A percentile compares a stretch with the other conserved stretches of the same genome.
Conservation (phyloP, 2,329 filamentous ascomycete species). For the Clathrospora elynae region DNA sequence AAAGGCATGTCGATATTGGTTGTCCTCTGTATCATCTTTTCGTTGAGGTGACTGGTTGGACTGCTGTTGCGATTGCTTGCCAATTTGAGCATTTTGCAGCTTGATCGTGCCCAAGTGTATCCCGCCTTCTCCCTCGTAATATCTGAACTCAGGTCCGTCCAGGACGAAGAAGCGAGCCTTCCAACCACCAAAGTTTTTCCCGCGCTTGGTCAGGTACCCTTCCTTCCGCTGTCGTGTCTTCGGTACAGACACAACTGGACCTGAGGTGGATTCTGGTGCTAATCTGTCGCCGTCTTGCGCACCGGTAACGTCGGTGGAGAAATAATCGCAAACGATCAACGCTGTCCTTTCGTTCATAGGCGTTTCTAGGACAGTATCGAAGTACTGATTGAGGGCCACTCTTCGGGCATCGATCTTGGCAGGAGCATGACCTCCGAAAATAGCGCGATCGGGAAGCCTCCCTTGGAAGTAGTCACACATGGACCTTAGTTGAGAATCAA, state of each 20-base stretch:
- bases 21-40: constrained; percentile 76
- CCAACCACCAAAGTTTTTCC: constrained; percentile 99
- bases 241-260: constrained; percentile 48
- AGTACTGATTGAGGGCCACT: constrained; percentile 78
- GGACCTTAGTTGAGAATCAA: constrained; percentile 81
- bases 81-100: constrained; percentile 86
- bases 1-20: constrained; percentile 96
- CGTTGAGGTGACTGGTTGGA: constrained; percentile 65
- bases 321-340: constrained; percentile 81
- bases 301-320: constrained; percentile 70
- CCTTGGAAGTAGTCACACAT: constrained; percentile 72
- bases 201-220: constrained; percentile 93
- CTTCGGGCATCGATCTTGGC: constrained; percentile 90
- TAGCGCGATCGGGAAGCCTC: constrained; percentile 77
- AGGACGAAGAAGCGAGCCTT: constrained; percentile 80
- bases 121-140: constrained; percentile 89
- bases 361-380: constrained; percentile 83
- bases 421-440: constrained; percentile 92
- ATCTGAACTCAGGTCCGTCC: constrained; percentile 75
- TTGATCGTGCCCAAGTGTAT: constrained; percentile 93
- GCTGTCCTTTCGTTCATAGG: constrained; percentile 78
- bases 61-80: constrained; percentile 77
- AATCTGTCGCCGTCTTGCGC: constrained; percentile 59
- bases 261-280: constrained; percentile 61
- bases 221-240: constrained; percentile 72